Evolutionary conservation across 2,329 filamentous ascomycete species (phyloP), one percentile per base, ranked within the genome.

Genomic region (Nothophoma quercina): DNA sequence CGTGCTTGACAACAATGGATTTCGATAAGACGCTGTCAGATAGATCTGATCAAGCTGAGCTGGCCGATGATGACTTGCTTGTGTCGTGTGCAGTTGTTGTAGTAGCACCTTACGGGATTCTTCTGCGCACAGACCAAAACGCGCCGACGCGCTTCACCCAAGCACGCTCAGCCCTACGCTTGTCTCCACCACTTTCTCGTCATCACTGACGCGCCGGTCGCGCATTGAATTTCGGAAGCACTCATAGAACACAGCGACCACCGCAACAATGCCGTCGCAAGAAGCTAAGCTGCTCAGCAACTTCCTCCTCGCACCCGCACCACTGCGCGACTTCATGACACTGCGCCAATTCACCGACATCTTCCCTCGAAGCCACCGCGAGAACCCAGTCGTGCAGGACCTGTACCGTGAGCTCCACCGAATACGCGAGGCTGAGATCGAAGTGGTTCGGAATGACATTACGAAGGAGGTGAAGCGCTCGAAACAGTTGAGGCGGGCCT

Each of bases 391-490:
- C 49, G 81, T 93, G 39, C 84, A 85, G 50, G 78, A 81, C 0
- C 80, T 96, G 5, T 96, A 96, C 70, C 85, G 89, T 39, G 89
- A 95, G 70, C 81, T 96, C 2, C 89, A 95, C 65, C 82, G 86
- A 53, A 84, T 92, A 69, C 85, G 91, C 47, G 85, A 87, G 56
- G 81, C 82, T 39, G 79, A 88, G 9, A 82, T 91, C 46, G 89
- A 93, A 63, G 72, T 78, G 4, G 86, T 96, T 12, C 81, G 85
- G 45, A 76, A 66, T 72, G 89, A 85, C 62, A 88, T 93, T 51
- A 80, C 81, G 6, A 75, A 77, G n/a, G 88, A 93, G 71, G 81
- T 83, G 39, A 83, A 81, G 64, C 79, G 81, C 25, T 87, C 87
- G 22, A 82, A 81, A 56, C 78, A 76, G 15, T 78, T 89, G 65